Evolutionary conservation across 495 filamentous ascomycete species (phyloP).

Genomic region (Venustampulla echinocandica): DNA sequence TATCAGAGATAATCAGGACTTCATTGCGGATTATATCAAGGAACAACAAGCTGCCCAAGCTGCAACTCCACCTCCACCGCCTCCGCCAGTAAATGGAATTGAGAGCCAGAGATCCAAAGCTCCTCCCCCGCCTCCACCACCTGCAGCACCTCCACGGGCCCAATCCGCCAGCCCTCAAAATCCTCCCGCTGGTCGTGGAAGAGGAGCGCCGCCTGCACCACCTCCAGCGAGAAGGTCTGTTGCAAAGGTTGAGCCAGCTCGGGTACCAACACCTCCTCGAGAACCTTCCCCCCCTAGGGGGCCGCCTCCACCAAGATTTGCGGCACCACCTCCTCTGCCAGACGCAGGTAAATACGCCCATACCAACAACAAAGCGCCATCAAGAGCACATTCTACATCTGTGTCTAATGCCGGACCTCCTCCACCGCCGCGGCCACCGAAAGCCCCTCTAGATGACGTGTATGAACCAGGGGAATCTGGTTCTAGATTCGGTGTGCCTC

Average conservation of each 20-base stretch:
- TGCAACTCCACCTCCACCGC: too few relatives aligned
- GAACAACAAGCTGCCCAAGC: conserved; percentile 57
- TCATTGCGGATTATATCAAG: conserved; percentile 85
- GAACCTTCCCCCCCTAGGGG: conserved; percentile 46
- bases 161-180: conserved; percentile 22
- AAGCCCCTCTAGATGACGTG: conserved; percentile 67
- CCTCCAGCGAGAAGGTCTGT: conserved; percentile 62
- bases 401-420: conserved; percentile 61
- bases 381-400: conserved; percentile 49
- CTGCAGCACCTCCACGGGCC: conserved; percentile 34
- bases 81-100: conserved; percentile 25
- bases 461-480: conserved; percentile 28
- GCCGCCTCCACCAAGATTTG: conserved; percentile 54
- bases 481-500: conserved; percentile 67
- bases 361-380: conserved; percentile 39
- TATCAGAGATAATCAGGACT: conserved; percentile 85
- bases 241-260: conserved; percentile 32
- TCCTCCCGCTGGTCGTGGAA: conserved; percentile 15
- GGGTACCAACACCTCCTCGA: conserved; percentile 48
- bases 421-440: conserved; percentile 80
- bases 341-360: conserved; percentile 77
- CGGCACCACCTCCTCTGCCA: conserved; percentile 74
- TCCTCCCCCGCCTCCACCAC: conserved; percentile 52
- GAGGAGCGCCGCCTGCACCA: conserved; percentile 72
- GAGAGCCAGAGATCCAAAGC: conserved; percentile 42